Evolutionary conservation across 495 filamentous ascomycete genomes (phyloP), one percentile per base, ranked within the genome.

Genomic region (Ramalina peruviana): DNA sequence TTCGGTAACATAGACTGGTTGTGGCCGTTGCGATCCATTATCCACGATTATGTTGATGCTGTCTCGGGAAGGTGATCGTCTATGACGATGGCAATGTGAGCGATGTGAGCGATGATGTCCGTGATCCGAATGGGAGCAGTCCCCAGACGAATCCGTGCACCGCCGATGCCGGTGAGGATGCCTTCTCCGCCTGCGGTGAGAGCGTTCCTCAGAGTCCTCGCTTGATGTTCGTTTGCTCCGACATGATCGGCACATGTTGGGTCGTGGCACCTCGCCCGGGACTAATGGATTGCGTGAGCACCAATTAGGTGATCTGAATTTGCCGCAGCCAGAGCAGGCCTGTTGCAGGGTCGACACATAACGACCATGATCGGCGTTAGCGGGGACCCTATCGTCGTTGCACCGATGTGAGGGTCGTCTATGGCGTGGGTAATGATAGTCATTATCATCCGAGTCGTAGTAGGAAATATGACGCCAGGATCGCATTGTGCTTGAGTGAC

Each of bases 321-420:
- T 56, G 37, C 57, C 57, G 42, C 57, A 59, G 11, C 54, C 49
- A 12, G 54, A 50, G 45, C 57, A 59, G 12, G 39, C 54, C 43
- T 54, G 46, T n/a, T 46, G 48, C n/a, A 33, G 2, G 25, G 36
- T 43, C 15, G 43, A 49, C 19, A 42, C 37, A 13, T 21, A 11
- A 20, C 46, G 50, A 15, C 37, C 38, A 40, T 41, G 16, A 6
- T 23, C 17, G 26, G 44, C 23, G 20, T 38, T 41, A 20, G 11
- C 6, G 3, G 45, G 45, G n/a, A 48, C 15, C 37, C 20, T 16
- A 12, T 37, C 45, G 26, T 37, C 45, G 45, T 10, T 36, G 25
- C 27, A 37, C 37, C 17, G 38, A 48, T 20, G 45, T 23, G 17
- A 26, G 45, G 13, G 45, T 48, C 45, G 9, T 17, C 19, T 33